Base-by-base conservation (phyloP, 2,329 filamentous ascomycete species). In the Fusarium cyanostomum region DNA sequence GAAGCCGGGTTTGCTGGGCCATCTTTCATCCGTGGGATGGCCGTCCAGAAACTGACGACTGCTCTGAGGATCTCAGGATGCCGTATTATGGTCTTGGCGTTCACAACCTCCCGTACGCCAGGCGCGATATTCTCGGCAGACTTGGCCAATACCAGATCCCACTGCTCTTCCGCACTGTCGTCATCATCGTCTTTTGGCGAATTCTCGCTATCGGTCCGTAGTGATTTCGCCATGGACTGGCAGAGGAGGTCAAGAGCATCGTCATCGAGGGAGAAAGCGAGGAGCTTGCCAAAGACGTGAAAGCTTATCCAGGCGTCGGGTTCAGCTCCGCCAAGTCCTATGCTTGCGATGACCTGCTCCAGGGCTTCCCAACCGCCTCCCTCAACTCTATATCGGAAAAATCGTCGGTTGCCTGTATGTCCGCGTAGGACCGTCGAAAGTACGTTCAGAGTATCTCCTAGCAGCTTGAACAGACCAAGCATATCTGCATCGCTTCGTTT, bases 341-440 rank as follows among this genome's bases (percentile, higher is more conserved):
- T 87, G 74, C 86, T 87, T 61, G 85, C 86, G 78, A 94, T 84
- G 7, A 86, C 86, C 72, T 91, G 86, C 71, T 95, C 89, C 52
- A 97, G 75, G 8, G 88, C 86, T 64, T 88, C 83, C 89, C 92
- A 96, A 4, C 94, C 93, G 54, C 89, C 91, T 18, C 86, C 88
- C 56, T 91, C 86, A 27, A 96, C 87, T 66, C 87, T 84, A 66
- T 88, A 89, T 56, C 87, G 86, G 74, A 98, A 98, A 79, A 94
- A 97, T 68, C 91, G 87, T 71, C 89, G 86, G 77, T 98, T 99
- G 16, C 94, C 94, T 42, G 89, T 84, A 75, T 98, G 93, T 41
- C 88, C 87, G 51, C 87, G 86, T 65, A 99, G 84, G 12, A 88
- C 88, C 43, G 90, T 89, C 1, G 91, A 89, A 26, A 98, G 79